Evolutionary conservation across 2,329 filamentous ascomycete species (phyloP), one percentile per base, ranked within the genome.

Genomic region (Tricladium varicosporioides): DNA sequence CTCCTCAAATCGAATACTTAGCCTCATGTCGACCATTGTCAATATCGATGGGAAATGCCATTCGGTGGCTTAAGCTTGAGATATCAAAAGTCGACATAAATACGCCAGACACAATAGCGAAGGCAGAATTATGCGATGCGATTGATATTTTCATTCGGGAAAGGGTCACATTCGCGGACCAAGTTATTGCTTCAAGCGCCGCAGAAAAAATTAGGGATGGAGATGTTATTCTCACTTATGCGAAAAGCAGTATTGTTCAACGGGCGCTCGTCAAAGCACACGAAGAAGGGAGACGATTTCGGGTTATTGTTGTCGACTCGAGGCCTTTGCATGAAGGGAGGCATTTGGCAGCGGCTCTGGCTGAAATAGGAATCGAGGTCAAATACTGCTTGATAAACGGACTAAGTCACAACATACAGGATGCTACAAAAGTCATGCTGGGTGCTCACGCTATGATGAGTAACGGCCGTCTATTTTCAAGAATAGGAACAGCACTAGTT

Each of bases 21-120:
- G 90, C 91, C 59, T 91, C 91, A 64, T 97, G 92, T 70, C 87
- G 94, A n/a, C 92, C 94, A 33, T 89, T 99, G 75, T 95, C 91
- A 64, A 94, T 96, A 74, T 91, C 91, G 60, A 96, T 97, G 87
- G 94, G 94, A 59, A 99, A 97, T 72, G 92, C 92, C 36, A 96
- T 99, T 70, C 85, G 94, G 54, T 93, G 92, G 80, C 81, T 99
- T 50, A 99, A 99, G 78, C 84, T 96, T 48, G 85, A 91, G 68
- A 93, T 99, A 70, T 89, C 91, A 67, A 91, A 91, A 65, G 87
- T 97, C 57, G 92, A 97, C 67, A 91, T 93, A 43, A 89, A 92
- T 65, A 83, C 88, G 1, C 85, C 90, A 31, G 93, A 99, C 70
- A 76, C 84, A 16, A 85, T 90, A 48, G 92, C 92, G 22, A 97